These are phyloP conservation scores for Colletotrichum kahawae DNA, from an alignment of 2,329 filamentous ascomycete species.

Conservation along the genomic window DNA sequence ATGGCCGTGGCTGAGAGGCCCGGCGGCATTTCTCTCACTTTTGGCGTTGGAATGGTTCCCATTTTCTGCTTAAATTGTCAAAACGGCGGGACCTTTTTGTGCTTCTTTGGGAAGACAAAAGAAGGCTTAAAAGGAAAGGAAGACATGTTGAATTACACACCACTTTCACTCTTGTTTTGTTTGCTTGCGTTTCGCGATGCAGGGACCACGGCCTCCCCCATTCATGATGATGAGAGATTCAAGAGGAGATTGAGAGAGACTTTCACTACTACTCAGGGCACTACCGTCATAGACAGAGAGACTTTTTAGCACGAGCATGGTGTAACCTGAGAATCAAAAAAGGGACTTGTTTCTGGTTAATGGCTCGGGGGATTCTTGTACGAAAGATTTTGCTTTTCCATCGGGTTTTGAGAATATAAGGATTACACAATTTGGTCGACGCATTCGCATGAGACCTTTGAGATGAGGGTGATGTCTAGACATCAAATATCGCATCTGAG, in stretches of 20 bases:
- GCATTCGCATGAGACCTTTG: not conserved
- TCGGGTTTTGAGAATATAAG: constrained; percentile 10
- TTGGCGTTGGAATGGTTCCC: constrained; percentile 8
- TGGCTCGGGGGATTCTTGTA: constrained; percentile 19
- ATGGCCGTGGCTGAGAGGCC: constrained; percentile 5
- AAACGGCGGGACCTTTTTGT: constrained; percentile 19
- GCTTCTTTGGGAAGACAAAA: constrained; percentile 21
- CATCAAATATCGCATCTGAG: not conserved
- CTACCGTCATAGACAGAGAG: constrained; percentile 24
- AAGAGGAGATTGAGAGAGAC: constrained; percentile 21
- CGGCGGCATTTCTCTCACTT: not conserved
- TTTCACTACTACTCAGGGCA: constrained; percentile 22
- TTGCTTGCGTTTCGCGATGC: constrained; percentile 28
- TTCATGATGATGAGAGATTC: constrained; percentile 22
- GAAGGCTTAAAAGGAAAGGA: constrained; percentile 5
- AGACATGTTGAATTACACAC: constrained; percentile 10
- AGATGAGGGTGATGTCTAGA: not conserved
- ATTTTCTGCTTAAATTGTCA: constrained; percentile 11
- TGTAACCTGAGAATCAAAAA: constrained; percentile 23
- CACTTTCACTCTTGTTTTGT: constrained; percentile 13
- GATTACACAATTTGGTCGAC: not conserved
- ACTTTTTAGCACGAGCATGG: constrained; percentile 21
- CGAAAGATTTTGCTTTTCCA: constrained; percentile 13
- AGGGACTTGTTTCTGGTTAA: constrained; percentile 21
- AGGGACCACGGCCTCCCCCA: constrained; percentile 22